Base-by-base conservation (phyloP, 163 green algal species). In the Volvox carteri region DNA sequence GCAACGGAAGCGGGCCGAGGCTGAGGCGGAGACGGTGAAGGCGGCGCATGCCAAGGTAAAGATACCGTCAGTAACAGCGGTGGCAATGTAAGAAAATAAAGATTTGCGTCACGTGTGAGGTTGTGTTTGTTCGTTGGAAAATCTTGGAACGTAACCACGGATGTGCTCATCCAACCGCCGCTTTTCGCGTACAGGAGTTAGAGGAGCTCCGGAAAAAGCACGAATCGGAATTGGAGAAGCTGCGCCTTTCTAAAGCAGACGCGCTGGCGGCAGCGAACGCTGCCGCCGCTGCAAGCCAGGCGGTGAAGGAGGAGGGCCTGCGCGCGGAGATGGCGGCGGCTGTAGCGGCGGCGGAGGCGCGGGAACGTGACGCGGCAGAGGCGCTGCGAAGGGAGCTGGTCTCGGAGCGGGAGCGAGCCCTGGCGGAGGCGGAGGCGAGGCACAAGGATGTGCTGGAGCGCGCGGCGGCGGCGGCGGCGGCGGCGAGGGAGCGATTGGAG, bases 341-440 rank as follows among this genome's bases (percentile, higher is more conserved):
- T 16, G 39, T 78, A 41, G 84, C 84, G 70, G 39, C 18, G 52
- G 72, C 72, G 41, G 72, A 84, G 54, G 72, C 52, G 18, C 39
- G 41, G 1, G 72, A 25, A 18, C n/a, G n/a, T 9, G 54, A 76
- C 33, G 84, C 70, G 12, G 9, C 58, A 30, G 77, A 86, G 54
- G 79, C 76, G 56, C 56, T 88, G 68, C 78, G 79, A 0, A 48
- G 44, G 21, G 78, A 88, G 42, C 52, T 88, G 54, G 52, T 41
- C 6, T 41, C 70, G 60, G 54, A 84, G 75, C 21, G 28, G 23
- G 88, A 73, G 42, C 48, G 37, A 5, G 81, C 62, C 41, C 37
- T 90, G 62, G 88, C 73, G 33, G 88, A 70, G n/a, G 74, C 73
- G 46, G 46, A 42, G 23, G 65, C 33, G 37, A 52, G 50, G 60